A percentile compares a stretch with the other conserved stretches of the same genome.
Evolutionary conservation across 225 moss, liverwort and hornwort species (phyloP).

Genomic region (Marchantia polymorpha): DNA sequence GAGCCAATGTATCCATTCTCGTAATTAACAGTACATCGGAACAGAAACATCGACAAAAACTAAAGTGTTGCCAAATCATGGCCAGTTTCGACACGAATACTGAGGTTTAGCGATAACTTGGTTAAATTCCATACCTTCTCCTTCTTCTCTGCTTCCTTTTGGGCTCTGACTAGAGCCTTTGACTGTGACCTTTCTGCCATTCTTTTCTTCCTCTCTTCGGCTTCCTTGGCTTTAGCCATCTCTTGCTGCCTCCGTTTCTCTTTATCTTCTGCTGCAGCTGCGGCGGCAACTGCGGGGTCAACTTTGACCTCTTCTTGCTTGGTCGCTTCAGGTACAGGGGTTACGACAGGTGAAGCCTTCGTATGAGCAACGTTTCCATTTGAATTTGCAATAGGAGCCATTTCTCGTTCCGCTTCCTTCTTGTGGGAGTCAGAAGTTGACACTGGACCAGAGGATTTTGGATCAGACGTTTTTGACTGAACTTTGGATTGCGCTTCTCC

Average conservation of each 20-base stretch:
- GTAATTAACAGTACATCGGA: not conserved
- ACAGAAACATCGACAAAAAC: too few relatives aligned
- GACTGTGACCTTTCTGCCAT: constrained; percentile 56
- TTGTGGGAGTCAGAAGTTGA: constrained; percentile 15
- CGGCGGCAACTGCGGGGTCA: constrained; percentile 49
- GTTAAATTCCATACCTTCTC: constrained; percentile 35
- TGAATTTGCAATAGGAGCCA: not conserved
- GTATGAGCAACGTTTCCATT: constrained; percentile 8
- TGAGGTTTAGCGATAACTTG: not conserved
- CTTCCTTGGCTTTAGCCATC: constrained; percentile 80
- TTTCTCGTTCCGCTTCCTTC: constrained; percentile 19
- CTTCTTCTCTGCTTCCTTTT: constrained; percentile 70
- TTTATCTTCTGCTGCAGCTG: constrained; percentile 55
- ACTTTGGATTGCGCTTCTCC: constrained; percentile 12
- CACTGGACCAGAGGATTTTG: not conserved
- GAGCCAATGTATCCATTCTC: not conserved
- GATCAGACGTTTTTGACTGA: constrained; percentile 15
- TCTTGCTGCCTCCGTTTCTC: constrained; percentile 60
- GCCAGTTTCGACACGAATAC: not conserved
- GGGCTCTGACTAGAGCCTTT: constrained; percentile 64
- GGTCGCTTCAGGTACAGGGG: constrained; percentile 17
- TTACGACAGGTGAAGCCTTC: constrained; percentile 6
- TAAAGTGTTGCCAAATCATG: too few relatives aligned
- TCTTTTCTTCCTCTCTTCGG: constrained; percentile 74
- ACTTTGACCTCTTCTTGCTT: constrained; percentile 35